phyloP scores from a whole-genome alignment of 1,284 basidiomycete species.

The Anthracocystis setariae region DNA sequence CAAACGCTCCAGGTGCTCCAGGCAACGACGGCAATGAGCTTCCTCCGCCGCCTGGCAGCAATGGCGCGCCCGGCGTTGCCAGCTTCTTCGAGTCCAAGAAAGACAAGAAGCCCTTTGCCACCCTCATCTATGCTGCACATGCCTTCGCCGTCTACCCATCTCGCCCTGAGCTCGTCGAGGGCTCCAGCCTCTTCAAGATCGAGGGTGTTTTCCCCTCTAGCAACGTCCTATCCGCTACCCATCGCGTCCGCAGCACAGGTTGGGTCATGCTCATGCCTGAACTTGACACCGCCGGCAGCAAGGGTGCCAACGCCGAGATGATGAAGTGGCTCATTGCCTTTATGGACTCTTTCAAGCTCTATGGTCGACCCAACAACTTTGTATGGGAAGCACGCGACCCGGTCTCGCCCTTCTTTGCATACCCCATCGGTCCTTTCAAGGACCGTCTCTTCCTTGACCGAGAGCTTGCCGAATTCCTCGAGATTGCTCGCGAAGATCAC shows the following conservation, averaged over 20 bases:
- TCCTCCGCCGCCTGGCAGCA: slow-evolving; percentile 59
- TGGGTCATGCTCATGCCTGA: slow-evolving; percentile 69
- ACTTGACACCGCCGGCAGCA: slow-evolving; percentile 76
- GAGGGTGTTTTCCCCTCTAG: slow-evolving; percentile 62
- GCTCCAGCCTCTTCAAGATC: slow-evolving; percentile 65
- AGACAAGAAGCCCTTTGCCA: slow-evolving; percentile 64
- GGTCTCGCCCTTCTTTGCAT: slow-evolving; percentile 70
- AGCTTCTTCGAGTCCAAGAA: slow-evolving; percentile 65
- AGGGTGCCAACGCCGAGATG: slow-evolving; percentile 77
- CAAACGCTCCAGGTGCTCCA: slow-evolving; percentile 30
- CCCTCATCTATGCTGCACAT: slow-evolving; percentile 59
- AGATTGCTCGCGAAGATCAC: slow-evolving; percentile 77
- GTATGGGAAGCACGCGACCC: slow-evolving; percentile 65
- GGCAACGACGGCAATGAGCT: slow-evolving; percentile 38
- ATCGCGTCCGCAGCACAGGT: slow-evolving; percentile 69
- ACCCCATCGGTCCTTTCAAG: slow-evolving; percentile 68
- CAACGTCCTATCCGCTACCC: slow-evolving; percentile 72
- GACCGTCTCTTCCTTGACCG: slow-evolving; percentile 85
- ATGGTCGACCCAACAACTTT: slow-evolving; percentile 59
- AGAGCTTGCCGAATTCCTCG: slow-evolving; percentile 80
- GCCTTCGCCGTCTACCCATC: slow-evolving; percentile 66
- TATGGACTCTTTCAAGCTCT: slow-evolving; percentile 68
- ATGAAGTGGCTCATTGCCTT: slow-evolving; percentile 86
- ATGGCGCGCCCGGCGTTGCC: slow-evolving; percentile 60
- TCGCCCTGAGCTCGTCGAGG: slow-evolving; percentile 65